phyloP scores from a whole-genome alignment of 768 basidiomycete genomes.

The Lentinula guzmanii region DNA sequence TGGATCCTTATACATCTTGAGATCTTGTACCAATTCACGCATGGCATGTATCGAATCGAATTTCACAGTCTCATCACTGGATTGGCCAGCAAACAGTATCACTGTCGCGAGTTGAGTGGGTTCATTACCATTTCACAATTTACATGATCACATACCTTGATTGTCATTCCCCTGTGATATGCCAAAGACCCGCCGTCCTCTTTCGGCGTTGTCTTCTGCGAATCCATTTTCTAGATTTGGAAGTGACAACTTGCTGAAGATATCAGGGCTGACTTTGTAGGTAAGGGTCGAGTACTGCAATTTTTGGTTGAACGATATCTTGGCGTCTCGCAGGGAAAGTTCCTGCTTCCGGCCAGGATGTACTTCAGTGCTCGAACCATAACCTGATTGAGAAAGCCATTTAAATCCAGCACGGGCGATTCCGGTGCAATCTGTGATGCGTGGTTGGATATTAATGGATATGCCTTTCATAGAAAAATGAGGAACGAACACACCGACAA shows the following conservation, averaged over 20 bases:
- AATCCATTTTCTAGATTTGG: conserved; percentile 2
- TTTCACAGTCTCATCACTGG: background rate
- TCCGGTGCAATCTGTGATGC: conserved; percentile 15
- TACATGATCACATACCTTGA: background rate
- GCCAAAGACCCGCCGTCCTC: conserved; percentile 1
- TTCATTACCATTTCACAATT: conserved; percentile 9
- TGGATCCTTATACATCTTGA: background rate
- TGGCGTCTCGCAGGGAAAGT: conserved; percentile 3
- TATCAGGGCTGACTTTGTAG: conserved; percentile 9
- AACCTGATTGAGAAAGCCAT: conserved; percentile 11
- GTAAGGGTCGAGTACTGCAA: conserved; percentile 12
- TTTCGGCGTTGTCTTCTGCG: conserved; percentile 2
- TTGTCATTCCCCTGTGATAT: background rate
- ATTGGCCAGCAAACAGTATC: background rate
- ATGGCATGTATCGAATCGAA: conserved; percentile 9
- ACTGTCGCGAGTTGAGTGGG: conserved; percentile 1
- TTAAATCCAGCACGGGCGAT: conserved; percentile 11
- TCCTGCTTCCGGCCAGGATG: background rate
- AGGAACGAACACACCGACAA: conserved; percentile 12
- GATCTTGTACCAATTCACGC: conserved; percentile 10
- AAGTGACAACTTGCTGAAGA: conserved; percentile 7
- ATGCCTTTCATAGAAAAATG: background rate
- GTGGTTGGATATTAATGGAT: background rate
- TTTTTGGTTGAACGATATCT: conserved; percentile 12
- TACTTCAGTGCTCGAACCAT: background rate